Evolutionary conservation across 2,329 filamentous ascomycete genomes (phyloP).

Genomic region (Colletotrichum sp.): DNA sequence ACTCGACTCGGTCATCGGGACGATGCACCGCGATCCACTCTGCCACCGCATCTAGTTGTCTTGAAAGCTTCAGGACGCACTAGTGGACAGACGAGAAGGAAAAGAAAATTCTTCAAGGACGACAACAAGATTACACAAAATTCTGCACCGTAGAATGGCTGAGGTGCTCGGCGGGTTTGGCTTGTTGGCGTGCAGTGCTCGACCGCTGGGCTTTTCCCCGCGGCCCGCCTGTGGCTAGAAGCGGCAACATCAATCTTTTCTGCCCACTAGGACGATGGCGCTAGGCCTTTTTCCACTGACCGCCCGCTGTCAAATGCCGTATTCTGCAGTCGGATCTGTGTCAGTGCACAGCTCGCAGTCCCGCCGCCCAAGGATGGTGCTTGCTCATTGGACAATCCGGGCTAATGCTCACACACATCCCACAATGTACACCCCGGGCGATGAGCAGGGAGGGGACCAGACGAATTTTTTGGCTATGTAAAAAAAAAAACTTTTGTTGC

Average conservation of each 20-base stretch:
- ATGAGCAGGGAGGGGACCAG: constrained; percentile 3
- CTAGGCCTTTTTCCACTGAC: background rate
- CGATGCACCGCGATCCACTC: background rate
- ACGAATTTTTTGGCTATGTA: constrained; percentile 18
- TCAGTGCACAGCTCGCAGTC: background rate
- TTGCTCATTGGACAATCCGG: constrained; percentile 19
- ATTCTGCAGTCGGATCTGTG: constrained; percentile 14
- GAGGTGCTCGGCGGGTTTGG: background rate
- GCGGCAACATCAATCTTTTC: constrained; percentile 12
- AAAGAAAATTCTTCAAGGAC: constrained; percentile 19
- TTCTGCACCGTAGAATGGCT: constrained; percentile 1
- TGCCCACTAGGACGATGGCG: constrained; percentile 2
- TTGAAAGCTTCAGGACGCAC: background rate
- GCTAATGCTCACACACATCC: background rate
- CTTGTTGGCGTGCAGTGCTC: background rate
- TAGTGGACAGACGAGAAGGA: background rate
- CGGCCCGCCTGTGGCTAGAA: constrained; percentile 15
- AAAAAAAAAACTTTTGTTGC: constrained; percentile 22
- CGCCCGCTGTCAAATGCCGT: constrained; percentile 9
- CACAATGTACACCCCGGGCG: background rate
- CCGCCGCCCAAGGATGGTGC: constrained; percentile 8
- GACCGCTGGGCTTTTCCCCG: background rate
- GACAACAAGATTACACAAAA: background rate
- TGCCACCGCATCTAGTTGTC: background rate
- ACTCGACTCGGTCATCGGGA: constrained; percentile 1